Percentiles rank a stretch among this genome's conserved stretches.
Conservation (phyloP, 1,284 basidiomycete species). For the Leccinum ambiguum region DNA sequence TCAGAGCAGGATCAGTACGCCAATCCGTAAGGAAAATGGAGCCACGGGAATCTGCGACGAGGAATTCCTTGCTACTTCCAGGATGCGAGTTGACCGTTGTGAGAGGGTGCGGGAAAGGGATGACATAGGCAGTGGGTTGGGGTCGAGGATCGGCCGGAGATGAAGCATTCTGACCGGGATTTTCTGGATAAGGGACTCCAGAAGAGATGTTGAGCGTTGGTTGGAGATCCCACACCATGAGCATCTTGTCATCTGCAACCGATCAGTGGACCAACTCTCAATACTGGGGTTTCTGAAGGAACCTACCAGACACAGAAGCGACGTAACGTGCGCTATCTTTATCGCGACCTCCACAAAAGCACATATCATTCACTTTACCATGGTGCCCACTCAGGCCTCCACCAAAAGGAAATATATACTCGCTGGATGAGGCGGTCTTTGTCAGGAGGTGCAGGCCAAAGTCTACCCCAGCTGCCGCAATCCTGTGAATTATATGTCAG, state of each 20-base stretch:
- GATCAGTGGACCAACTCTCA: conserved; percentile 8
- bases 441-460: conserved; percentile 68
- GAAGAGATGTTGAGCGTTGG: conserved; percentile 48
- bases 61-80: conserved; percentile 68
- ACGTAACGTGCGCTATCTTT: conserved; percentile 68
- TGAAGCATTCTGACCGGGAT: conserved; percentile 16
- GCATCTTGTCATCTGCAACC: conserved; percentile 68
- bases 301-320: conserved; percentile 72
- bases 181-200: conserved; percentile 31
- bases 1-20: conserved; percentile 64
- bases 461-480: conserved; percentile 65
- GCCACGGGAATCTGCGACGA: conserved; percentile 71
- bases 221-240: conserved; percentile 81
- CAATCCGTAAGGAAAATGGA: conserved; percentile 76
- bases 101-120: conserved; percentile 68
- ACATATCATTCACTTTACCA: conserved; percentile 69
- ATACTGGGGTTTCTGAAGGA: not conserved
- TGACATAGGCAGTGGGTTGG: conserved; percentile 74
- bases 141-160: conserved; percentile 37
- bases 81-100: conserved; percentile 69
- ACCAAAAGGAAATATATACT: conserved; percentile 66
- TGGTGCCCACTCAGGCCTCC: conserved; percentile 78
- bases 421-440: conserved; percentile 48
- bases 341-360: conserved; percentile 69
- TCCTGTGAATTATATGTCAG: conserved; percentile 38